Evolutionary conservation across 2,329 filamentous ascomycete species (phyloP).

Genomic region (Pseudogymnoascus sp.): DNA sequence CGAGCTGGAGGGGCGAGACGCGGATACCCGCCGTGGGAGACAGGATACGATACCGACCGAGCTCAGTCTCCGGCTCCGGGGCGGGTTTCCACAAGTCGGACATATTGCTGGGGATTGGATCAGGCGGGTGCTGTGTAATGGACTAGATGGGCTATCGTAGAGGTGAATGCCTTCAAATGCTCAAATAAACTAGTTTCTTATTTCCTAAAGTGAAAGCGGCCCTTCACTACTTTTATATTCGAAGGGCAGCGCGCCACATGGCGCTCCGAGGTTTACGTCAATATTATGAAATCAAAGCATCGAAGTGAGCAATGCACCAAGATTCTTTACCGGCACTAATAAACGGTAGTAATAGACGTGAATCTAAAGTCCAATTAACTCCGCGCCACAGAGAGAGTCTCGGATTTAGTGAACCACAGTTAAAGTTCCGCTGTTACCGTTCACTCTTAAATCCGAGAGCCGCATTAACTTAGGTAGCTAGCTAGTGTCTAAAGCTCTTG

Average conservation of each 20-base stretch:
- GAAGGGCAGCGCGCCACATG: not conserved
- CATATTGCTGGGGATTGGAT: not conserved
- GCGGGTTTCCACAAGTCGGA: slow-evolving; percentile 33
- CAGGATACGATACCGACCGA: slow-evolving; percentile 60
- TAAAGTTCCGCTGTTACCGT: no score
- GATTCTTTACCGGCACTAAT: not conserved
- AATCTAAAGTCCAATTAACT: no score
- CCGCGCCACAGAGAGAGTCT: no score
- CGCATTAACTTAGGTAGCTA: no score
- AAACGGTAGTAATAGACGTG: no score
- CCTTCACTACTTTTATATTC: not conserved
- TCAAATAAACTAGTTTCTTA: not conserved
- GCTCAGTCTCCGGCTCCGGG: slow-evolving; percentile 50
- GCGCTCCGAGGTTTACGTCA: not conserved
- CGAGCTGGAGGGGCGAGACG: slow-evolving; percentile 61
- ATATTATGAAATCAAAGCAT: not conserved
- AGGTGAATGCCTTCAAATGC: not conserved
- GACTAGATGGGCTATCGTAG: not conserved
- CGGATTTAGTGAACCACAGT: no score
- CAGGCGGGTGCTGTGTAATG: not conserved
- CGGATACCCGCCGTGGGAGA: slow-evolving; percentile 59
- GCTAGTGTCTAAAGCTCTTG: no score
- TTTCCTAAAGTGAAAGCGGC: not conserved
- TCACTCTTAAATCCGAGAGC: no score
- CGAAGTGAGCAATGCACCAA: not conserved